Conservation (phyloP, 2,329 filamentous ascomycete genomes). For the Pseudonectria foliicola region DNA sequence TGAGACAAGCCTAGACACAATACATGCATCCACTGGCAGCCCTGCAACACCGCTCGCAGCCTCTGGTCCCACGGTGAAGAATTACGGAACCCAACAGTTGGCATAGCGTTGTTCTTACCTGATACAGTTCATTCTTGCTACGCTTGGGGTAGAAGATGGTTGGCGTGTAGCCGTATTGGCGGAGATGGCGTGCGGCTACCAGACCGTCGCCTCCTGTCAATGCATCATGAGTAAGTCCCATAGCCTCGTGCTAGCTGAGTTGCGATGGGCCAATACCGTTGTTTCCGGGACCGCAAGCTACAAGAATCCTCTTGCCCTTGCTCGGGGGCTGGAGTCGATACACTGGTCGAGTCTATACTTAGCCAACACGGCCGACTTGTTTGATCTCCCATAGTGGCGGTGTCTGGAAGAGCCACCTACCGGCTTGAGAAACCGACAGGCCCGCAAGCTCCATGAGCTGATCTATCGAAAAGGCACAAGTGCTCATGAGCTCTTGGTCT, state of each 20-base stretch:
- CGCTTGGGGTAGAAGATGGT: constrained; percentile 90
- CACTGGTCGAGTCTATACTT: constrained; percentile 43
- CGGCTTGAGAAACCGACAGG: constrained; percentile 83
- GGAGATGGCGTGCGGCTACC: constrained; percentile 85
- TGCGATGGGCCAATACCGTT: constrained; percentile 43
- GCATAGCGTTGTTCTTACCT: constrained; percentile 41
- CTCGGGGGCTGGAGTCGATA: constrained; percentile 73
- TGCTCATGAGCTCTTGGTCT: constrained; percentile 90
- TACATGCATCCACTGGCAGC: constrained; percentile 8
- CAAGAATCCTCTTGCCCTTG: constrained; percentile 65
- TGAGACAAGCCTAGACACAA: constrained; percentile 12
- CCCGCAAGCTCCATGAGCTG: constrained; percentile 97
- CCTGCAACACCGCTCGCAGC: constrained; percentile 1
- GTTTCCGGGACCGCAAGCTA: constrained; percentile 84
- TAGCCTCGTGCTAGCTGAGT: not conserved
- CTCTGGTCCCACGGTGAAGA: not conserved
- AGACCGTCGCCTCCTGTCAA: constrained; percentile 78
- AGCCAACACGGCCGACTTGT: not conserved
- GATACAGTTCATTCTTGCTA: constrained; percentile 82
- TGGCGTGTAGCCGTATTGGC: constrained; percentile 85
- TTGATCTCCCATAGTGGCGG: not conserved
- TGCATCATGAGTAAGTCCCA: constrained; percentile 1
- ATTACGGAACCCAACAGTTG: no score
- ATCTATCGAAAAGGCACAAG: constrained; percentile 82
- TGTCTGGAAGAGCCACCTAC: no score